Evolutionary conservation across 805 yeast genomes (phyloP).

Genomic region (Grigorovia yakushimaensis): DNA sequence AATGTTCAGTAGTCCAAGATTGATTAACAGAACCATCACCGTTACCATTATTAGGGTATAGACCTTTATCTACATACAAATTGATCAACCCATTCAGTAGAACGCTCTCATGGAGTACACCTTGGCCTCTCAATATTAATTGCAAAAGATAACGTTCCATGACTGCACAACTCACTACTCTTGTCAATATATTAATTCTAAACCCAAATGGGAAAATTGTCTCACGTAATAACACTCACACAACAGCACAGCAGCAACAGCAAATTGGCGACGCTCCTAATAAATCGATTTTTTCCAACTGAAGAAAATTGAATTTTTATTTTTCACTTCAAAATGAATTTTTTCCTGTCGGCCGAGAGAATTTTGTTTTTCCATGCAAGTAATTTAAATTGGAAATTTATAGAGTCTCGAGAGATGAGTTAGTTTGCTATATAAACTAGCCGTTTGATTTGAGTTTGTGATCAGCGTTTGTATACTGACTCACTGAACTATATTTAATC

Average conservation of each 20-base stretch:
- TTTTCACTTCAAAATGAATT: too few relatives aligned
- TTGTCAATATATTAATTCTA: too few relatives aligned
- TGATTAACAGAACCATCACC: constrained; percentile 1
- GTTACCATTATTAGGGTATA: neutral
- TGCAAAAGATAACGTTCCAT: neutral
- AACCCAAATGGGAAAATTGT: too few relatives aligned
- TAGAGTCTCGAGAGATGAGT: neutral
- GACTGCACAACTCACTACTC: too few relatives aligned
- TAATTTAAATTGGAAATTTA: neutral
- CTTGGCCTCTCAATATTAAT: constrained; percentile 2
- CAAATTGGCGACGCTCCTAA: too few relatives aligned
- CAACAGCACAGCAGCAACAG: too few relatives aligned
- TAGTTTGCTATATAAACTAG: too few relatives aligned
- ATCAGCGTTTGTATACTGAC: too few relatives aligned
- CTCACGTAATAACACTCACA: too few relatives aligned
- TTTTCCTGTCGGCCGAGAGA: neutral
- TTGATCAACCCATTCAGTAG: constrained; percentile 13
- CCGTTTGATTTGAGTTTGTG: too few relatives aligned
- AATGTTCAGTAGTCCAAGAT: constrained; percentile 4
- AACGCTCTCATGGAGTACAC: constrained; percentile 19
- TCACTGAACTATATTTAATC: too few relatives aligned
- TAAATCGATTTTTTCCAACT: too few relatives aligned
- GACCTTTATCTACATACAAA: constrained; percentile 5
- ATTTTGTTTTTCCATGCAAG: neutral
- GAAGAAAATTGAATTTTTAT: neutral